Conservation (phyloP, 1,139 yeast species). For the Kodamaea sp. region DNA sequence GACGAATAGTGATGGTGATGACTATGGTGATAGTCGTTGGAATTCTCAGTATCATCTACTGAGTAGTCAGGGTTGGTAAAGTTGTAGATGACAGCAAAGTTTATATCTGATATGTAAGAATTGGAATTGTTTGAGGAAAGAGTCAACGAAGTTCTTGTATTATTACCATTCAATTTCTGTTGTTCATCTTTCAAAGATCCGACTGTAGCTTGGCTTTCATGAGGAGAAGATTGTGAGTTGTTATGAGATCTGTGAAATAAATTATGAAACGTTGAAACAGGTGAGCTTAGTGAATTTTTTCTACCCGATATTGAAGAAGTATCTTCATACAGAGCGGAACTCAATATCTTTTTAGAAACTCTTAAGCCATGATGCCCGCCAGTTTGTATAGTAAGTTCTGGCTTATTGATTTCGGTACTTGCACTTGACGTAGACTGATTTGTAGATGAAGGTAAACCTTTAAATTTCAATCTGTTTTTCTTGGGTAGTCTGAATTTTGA, state of each 20-base stretch:
- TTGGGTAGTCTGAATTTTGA: slow-evolving; percentile 12
- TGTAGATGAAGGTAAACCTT: slow-evolving; percentile 1
- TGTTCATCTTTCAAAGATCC: slow-evolving; percentile 12
- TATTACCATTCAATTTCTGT: slow-evolving; percentile 13
- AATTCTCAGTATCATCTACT: slow-evolving; percentile 20
- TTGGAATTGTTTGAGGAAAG: slow-evolving; percentile 43
- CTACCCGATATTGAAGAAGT: slow-evolving; percentile 13
- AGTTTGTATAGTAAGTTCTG: slow-evolving; percentile 31
- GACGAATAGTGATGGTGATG: slow-evolving; percentile 4
- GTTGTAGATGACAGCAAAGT: slow-evolving; percentile 34
- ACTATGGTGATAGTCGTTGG: slow-evolving; percentile 18
- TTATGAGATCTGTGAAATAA: slow-evolving; percentile 33
- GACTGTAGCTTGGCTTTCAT: slow-evolving; percentile 1
- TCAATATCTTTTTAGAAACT: slow-evolving; percentile 27
- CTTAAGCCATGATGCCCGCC: slow-evolving; percentile 27
- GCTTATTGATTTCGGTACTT: slow-evolving; percentile 14
- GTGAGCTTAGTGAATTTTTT: slow-evolving; percentile 31
- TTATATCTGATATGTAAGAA: slow-evolving; percentile 34
- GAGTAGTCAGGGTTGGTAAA: slow-evolving; percentile 39
- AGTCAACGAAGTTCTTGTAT: slow-evolving; percentile 25
- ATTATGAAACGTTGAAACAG: slow-evolving; percentile 35
- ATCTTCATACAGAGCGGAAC: slow-evolving; percentile 22
- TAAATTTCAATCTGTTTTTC: slow-evolving; percentile 15
- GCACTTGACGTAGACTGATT: slow-evolving; percentile 4
- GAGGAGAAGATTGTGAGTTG: slow-evolving; percentile 14